These are phyloP conservation scores for Fragilariopsis cylindrus DNA, from an alignment of 108 stramenopile species.

Conservation along the genomic window DNA sequence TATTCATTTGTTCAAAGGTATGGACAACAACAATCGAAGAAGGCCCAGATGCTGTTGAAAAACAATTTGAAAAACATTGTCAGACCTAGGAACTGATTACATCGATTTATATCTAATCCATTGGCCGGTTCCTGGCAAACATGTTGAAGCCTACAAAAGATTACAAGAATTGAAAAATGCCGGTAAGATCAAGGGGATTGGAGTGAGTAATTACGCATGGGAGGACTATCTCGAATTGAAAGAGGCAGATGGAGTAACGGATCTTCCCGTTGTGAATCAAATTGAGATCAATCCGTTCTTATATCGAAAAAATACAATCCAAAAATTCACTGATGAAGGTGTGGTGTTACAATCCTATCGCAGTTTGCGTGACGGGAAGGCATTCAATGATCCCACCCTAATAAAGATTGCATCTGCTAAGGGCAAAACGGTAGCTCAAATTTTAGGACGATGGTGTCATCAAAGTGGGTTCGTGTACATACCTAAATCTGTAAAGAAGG, in stretches of 20 bases:
- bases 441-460: conserved; percentile 93
- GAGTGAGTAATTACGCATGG: conserved; percentile 70
- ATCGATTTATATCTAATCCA: conserved; percentile 87
- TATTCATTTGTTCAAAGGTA: conserved; percentile 90
- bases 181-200: conserved; percentile 71
- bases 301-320: conserved; percentile 82
- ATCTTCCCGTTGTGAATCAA: conserved; percentile 83
- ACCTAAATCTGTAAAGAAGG: conserved; percentile 83
- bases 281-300: conserved; percentile 94
- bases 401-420: conserved; percentile 53
- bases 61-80: conserved; percentile 75
- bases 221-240: conserved; percentile 87
- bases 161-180: conserved; percentile 54
- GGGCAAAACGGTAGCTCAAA: conserved; percentile 74
- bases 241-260: conserved; percentile 44
- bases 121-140: conserved; percentile 91
- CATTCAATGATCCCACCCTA: conserved; percentile 73
- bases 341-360: conserved; percentile 90
- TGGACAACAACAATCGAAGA: conserved; percentile 92
- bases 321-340: conserved; percentile 65
- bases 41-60: conserved; percentile 71
- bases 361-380: conserved; percentile 86
- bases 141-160: conserved; percentile 84
- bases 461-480: conserved; percentile 89
- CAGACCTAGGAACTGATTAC: conserved; percentile 80